These are phyloP conservation scores for Moniliella sp. DNA, from an alignment of 1,284 basidiomycete species.

Conservation along the genomic window DNA sequence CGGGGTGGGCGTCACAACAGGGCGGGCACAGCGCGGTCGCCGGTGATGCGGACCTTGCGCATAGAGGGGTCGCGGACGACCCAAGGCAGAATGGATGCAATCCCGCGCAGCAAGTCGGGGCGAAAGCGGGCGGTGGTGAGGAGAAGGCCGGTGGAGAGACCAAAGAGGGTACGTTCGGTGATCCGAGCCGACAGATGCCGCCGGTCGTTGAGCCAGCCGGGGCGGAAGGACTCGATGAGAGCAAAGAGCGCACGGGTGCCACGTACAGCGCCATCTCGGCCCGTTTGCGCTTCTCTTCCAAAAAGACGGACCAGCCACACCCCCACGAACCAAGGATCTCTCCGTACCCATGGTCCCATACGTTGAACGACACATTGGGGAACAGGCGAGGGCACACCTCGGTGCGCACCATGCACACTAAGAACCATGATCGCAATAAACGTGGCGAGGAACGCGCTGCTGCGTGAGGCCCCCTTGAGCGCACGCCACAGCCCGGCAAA, in stretches of 20 bases:
- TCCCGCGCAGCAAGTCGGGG: slow-evolving; percentile 16
- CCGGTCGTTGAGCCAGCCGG: slow-evolving; percentile 17
- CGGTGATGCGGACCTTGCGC: too few species aligned
- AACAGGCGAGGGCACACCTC: slow-evolving; percentile 11
- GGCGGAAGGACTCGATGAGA: slow-evolving; percentile 11
- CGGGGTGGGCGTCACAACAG: too few species aligned
- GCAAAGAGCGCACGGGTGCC: slow-evolving; percentile 33
- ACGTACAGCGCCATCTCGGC: slow-evolving; percentile 36
- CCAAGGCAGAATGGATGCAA: slow-evolving; percentile 16
- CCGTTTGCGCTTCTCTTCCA: slow-evolving; percentile 34
- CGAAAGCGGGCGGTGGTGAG: slow-evolving; percentile 12
- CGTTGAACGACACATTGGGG: slow-evolving; percentile 7
- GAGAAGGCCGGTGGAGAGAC: slow-evolving; percentile 5
- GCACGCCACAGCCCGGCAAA: slow-evolving; percentile 9
- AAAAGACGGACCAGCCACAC: slow-evolving; percentile 24
- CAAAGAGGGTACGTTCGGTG: slow-evolving; percentile 8
- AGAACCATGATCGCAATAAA: slow-evolving; percentile 33
- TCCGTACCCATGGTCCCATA: slow-evolving; percentile 10
- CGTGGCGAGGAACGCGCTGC: slow-evolving; percentile 34
- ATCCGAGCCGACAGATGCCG: slow-evolving; percentile 8
- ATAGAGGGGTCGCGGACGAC: too few species aligned
- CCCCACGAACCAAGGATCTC: slow-evolving; percentile 7
- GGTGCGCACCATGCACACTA: slow-evolving; percentile 16
- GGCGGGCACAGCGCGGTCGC: too few species aligned
- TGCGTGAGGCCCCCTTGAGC: slow-evolving; percentile 27